Base-by-base conservation (phyloP, 1,139 yeast genomes). In the Hemisphaericaspora lyxosophila region DNA sequence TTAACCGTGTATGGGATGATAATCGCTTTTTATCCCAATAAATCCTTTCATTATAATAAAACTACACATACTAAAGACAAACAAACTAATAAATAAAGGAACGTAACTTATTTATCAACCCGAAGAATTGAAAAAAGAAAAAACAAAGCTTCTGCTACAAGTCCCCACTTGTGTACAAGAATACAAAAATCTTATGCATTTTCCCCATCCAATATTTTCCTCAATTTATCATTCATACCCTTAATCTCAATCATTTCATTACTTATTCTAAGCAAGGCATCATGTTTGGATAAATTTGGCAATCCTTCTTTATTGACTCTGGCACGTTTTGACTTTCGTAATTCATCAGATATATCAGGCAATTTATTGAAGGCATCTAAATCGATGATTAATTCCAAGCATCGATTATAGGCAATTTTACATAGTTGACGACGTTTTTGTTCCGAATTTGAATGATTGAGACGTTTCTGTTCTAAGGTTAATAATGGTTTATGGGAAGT, bases 361-460 rank as follows among this genome's bases (percentile, higher is more conserved):
- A 61, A 64, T 41, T 55, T 60, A 43, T 60, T 57, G 50, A 67
- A 71, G 20, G 70, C 71, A 17, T 68, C 72, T 31, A 70, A 61
- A 42, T 71, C 62, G 18, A 71, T 67, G 26, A 71, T 64, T 33
- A 70, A 55, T 29, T 68, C 55, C 34, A 71, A 57, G 48, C 77
- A 70, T 41, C 77, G 53, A 38, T 79, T 82, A 53, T 79, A 80
- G 1, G 85, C 80, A 25, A 67, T 62, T 57, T 85, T 85, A 55
- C 90, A 86, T 49, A 75, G 60, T 45, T 79, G 82, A 33, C 96
- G 70, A 40, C 96, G 73, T 51, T 78, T 77, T 59, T 86, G 88
- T 57, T 87, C 96, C 37, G 86, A 79, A 35, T 78, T 70, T 6
- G 85, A 80, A 57, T 87, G 96, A 52, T 84, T 83, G 39, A 71